These are phyloP conservation scores for Grosmannia penicillata DNA, from an alignment of 2,329 filamentous ascomycete species.

Conservation along the genomic window DNA sequence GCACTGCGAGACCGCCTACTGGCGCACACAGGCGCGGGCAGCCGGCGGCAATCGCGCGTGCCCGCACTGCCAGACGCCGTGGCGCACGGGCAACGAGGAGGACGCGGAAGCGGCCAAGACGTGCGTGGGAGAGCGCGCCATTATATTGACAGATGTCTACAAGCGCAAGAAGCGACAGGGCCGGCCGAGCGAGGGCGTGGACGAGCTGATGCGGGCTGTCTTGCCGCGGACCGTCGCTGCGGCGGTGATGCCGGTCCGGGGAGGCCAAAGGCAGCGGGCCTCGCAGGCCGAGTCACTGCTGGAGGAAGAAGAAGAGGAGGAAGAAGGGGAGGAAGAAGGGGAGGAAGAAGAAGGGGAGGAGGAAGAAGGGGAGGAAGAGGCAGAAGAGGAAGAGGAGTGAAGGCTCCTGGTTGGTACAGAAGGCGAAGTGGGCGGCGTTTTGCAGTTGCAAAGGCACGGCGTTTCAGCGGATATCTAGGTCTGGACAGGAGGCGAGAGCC, in stretches of 20 bases:
- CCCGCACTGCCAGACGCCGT: slow-evolving; percentile 40
- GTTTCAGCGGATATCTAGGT: no score
- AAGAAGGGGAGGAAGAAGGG: slow-evolving; percentile 13
- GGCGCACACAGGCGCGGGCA: slow-evolving; percentile 40
- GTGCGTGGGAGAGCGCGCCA: slow-evolving; percentile 41
- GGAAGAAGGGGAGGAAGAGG: neutral
- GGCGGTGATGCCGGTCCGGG: slow-evolving; percentile 11
- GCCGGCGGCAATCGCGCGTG: slow-evolving; percentile 42
- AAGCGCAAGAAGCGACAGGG: slow-evolving; percentile 25
- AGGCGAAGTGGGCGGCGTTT: neutral
- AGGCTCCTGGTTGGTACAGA: no score
- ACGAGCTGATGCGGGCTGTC: slow-evolving; percentile 17
- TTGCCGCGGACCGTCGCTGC: slow-evolving; percentile 5
- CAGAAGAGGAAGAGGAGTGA: neutral
- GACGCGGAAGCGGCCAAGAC: slow-evolving; percentile 15
- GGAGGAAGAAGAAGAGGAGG: neutral
- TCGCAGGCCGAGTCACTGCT: slow-evolving; percentile 12
- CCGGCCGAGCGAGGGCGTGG: slow-evolving; percentile 19
- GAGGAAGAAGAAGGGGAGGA: slow-evolving; percentile 14
- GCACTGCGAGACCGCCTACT: slow-evolving; percentile 60
- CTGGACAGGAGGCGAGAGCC: no score
- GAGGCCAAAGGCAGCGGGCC: slow-evolving; percentile 10
- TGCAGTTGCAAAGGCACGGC: no score
- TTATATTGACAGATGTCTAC: slow-evolving; percentile 37
- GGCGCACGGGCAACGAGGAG: slow-evolving; percentile 23